Base-by-base conservation (phyloP, 1,284 basidiomycete genomes). In the Macrocystidia cucumis region DNA sequence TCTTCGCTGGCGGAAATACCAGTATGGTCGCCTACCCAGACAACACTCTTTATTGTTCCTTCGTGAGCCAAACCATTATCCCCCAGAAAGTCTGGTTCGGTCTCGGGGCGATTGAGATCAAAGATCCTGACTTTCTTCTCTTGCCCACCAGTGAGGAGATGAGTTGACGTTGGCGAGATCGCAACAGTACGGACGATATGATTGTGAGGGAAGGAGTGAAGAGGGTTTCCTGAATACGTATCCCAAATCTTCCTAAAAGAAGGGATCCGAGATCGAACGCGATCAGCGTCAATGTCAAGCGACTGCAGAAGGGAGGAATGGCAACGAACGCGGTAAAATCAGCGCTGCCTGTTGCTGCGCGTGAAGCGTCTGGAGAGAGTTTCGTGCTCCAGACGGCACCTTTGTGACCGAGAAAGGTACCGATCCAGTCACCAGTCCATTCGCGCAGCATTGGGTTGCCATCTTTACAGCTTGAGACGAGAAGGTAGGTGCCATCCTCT, bases 381-480 rank as follows among this genome's bases (percentile, higher is more conserved):
- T 97, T 96, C 35, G 89, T 88, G 41, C 85, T 84, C 95, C 96
- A 99, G 4, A 98, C 96, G 4, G 96, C 96, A 42, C 95, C 95
- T 60, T 98, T 99, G 67, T 99, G 95, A 2, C 93, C 93, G 11
- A 97, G 70, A 59, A 99, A 98, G 4, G 95, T 98, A 14, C 95
- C 95, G 50, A 97, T 87, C 95, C 95, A 98, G 60, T 98, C 95
- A 18, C 95, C 95, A 34, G 91, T 90, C 91, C 91, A 93, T 54
- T 92, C 90, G 47, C 91, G 78, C 45, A 96, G 66, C 91, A 95
- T 95, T 22, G 92, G 91, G 50, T 91, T 93, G 21, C 91, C 91
- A 68, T 96, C 92, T 63, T 97, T 96, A 69, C 92, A 96, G 49
- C 87, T 88, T 35, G 91, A 95, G 51, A 95, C 85, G 46, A 97